These are phyloP conservation scores for Diplodia sapinea DNA, from an alignment of 2,329 filamentous ascomycete species.

Conservation along the genomic window DNA sequence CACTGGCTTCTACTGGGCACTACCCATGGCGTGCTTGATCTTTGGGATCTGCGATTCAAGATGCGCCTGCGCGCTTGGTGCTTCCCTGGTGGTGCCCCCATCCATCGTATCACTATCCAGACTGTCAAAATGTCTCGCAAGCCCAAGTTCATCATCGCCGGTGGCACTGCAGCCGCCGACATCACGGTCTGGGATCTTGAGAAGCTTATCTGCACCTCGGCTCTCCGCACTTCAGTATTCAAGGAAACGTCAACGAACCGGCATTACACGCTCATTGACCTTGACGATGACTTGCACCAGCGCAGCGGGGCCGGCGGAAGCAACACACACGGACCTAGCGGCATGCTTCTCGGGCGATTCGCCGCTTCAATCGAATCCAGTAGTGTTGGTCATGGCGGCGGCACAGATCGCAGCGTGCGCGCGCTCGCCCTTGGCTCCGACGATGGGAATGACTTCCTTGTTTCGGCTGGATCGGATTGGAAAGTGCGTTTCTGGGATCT, in stretches of 20 bases:
- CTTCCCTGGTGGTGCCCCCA: conserved; percentile 77
- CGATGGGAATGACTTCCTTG: conserved; percentile 76
- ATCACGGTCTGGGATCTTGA: conserved; percentile 96
- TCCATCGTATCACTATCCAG: conserved; percentile 80
- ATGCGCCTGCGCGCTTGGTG: conserved; percentile 88
- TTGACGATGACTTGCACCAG: conserved; percentile 70
- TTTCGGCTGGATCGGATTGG: conserved; percentile 88
- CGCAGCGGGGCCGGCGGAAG: conserved; percentile 37
- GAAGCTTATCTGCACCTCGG: conserved; percentile 83
- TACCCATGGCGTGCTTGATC: conserved; percentile 86
- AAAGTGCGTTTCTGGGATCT: conserved; percentile 96
- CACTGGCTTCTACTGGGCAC: conserved; percentile 94
- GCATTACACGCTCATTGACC: conserved; percentile 73
- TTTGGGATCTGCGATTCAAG: conserved; percentile 97
- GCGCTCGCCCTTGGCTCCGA: conserved; percentile 76
- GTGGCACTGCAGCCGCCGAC: conserved; percentile 85
- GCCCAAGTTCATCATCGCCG: conserved; percentile 85
- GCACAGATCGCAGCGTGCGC: conserved; percentile 70
- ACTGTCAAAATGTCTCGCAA: conserved; percentile 61
- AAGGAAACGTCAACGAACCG: conserved; percentile 53
- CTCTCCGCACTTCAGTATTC: conserved; percentile 68
- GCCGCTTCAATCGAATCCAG: conserved; percentile 65
- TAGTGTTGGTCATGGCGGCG: conserved; percentile 37
- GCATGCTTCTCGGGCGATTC: conserved; percentile 71
- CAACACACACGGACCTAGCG: conserved; percentile 62